Evolutionary conservation across 768 basidiomycete species (phyloP).

Genomic region (Pleurotus sapidus): DNA sequence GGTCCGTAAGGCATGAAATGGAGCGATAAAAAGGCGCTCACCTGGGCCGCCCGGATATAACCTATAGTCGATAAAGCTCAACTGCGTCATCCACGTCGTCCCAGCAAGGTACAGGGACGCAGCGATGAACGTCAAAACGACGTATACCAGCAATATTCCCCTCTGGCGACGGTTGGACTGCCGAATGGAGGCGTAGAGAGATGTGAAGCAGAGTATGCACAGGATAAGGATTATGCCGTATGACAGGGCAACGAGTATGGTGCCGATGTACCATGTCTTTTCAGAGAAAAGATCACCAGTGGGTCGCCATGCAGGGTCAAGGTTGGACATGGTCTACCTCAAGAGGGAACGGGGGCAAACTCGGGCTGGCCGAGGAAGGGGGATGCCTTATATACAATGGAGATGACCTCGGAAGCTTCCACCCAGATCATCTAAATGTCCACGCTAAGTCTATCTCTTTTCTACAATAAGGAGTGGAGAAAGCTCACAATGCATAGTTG

Average conservation of each 20-base stretch:
- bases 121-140: slow-evolving; percentile 9
- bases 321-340: neutral
- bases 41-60: slow-evolving; percentile 27
- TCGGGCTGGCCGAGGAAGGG: too few species aligned
- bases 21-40: neutral
- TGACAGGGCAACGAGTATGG: slow-evolving; percentile 7
- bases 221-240: slow-evolving; percentile 13
- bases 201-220: slow-evolving; percentile 2
- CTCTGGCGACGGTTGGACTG: neutral
- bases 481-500: too few species aligned
- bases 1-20: neutral
- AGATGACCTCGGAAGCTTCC: too few species aligned
- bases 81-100: slow-evolving; percentile 17
- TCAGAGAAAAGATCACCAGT: slow-evolving; percentile 9
- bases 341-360: too few species aligned
- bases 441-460: too few species aligned
- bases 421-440: too few species aligned
- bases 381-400: too few species aligned
- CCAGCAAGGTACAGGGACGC: slow-evolving; percentile 16
- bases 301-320: neutral
- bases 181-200: slow-evolving; percentile 2
- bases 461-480: too few species aligned
- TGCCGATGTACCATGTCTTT: slow-evolving; percentile 16
- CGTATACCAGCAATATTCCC: slow-evolving; percentile 3
- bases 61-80: slow-evolving; percentile 28